phyloP scores from a whole-genome alignment of 352 stramenopile genomes.

The Globisporangium echinulatum region DNA sequence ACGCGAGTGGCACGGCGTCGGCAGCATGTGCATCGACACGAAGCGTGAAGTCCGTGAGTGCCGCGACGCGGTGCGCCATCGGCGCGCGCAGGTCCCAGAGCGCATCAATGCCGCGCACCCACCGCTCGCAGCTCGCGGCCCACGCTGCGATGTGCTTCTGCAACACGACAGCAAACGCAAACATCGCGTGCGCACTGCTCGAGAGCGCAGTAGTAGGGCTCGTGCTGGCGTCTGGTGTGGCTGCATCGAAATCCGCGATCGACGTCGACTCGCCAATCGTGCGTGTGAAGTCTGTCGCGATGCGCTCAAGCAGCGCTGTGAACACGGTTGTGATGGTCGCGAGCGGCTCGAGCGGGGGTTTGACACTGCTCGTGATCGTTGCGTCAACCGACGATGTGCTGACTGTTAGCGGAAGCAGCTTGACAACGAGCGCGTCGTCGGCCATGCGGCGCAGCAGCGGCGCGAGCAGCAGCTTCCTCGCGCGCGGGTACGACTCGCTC shows the following conservation, averaged over 20 bases:
- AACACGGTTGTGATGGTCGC: slow-evolving; percentile 6
- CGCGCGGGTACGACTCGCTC: slow-evolving; percentile 17
- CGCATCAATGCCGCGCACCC: slow-evolving; percentile 16
- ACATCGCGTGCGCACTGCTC: not conserved
- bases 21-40: slow-evolving; percentile 23
- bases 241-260: too few species aligned
- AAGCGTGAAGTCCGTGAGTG: slow-evolving; percentile 30
- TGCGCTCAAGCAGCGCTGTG: slow-evolving; percentile 9
- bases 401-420: slow-evolving; percentile 25
- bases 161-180: slow-evolving; percentile 25
- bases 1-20: slow-evolving; percentile 22
- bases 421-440: slow-evolving; percentile 49
- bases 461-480: slow-evolving; percentile 35
- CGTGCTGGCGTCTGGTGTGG: too few species aligned
- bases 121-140: slow-evolving; percentile 24
- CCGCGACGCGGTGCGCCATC: slow-evolving; percentile 16
- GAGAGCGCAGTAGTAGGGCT: too few species aligned
- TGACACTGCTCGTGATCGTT: too few species aligned
- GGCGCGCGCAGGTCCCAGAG: not conserved
- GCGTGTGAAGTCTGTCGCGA: slow-evolving; percentile 6
- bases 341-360: not conserved
- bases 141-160: slow-evolving; percentile 72
- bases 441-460: slow-evolving; percentile 58
- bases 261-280: not conserved
- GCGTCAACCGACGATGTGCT: too few species aligned